Evolutionary conservation across 179 eudicot genomes (phyloP).

Genomic region (Nepenthes alata): DNA sequence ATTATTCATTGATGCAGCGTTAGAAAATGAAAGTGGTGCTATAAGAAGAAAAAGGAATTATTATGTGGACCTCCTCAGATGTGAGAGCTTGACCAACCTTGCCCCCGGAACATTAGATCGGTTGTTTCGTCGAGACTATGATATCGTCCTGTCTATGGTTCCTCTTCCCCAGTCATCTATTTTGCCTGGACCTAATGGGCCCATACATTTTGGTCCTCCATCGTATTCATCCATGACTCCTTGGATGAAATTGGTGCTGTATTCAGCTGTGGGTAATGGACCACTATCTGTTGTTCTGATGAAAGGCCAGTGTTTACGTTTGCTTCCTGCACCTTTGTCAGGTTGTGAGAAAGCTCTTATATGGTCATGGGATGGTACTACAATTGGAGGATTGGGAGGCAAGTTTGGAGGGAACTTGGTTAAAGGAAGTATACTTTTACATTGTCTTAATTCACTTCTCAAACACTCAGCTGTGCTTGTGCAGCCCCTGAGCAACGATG

Average conservation of each 20-base stretch:
- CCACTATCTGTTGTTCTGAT: conserved; percentile 88
- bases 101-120: conserved; percentile 76
- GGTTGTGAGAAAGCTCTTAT: conserved; percentile 93
- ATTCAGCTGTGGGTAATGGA: conserved; percentile 68
- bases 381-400: conserved; percentile 88
- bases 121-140: conserved; percentile 75
- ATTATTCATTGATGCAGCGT: conserved; percentile 12
- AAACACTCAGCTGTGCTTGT: conserved; percentile 85
- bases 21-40: conserved; percentile 21
- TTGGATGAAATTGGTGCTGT: conserved; percentile 90
- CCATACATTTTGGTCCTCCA: conserved; percentile 95
- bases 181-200: conserved; percentile 86
- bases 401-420: conserved; percentile 83
- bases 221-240: conserved; percentile 95
- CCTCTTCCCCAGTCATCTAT: conserved; percentile 90
- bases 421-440: conserved; percentile 72
- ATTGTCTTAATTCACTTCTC: conserved; percentile 86
- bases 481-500: conserved; percentile 73
- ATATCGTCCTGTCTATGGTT: conserved; percentile 84
- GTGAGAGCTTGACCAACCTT: conserved; percentile 92
- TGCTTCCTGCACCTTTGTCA: conserved; percentile 92
- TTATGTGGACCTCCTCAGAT: conserved; percentile 83
- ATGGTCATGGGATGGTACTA: conserved; percentile 99
- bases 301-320: conserved; percentile 87
- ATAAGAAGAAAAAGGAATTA: conserved; percentile 43